Evolutionary conservation across 768 basidiomycete species (phyloP).

Genomic region (Tylopilus felleus): DNA sequence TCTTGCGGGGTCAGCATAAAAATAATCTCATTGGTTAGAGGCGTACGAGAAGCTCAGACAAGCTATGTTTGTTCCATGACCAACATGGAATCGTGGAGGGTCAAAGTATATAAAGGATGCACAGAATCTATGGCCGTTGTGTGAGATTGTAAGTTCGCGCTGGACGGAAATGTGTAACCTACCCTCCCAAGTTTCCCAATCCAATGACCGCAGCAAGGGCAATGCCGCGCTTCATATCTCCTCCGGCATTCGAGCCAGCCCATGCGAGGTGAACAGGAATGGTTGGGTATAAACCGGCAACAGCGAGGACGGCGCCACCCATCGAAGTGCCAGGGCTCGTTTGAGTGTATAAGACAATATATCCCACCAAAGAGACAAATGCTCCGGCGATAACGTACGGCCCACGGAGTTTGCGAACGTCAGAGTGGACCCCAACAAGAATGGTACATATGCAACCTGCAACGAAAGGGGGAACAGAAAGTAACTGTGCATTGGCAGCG

Average conservation of each 20-base stretch:
- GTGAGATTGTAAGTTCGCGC: background rate
- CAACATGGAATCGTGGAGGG: slow-evolving; percentile 36
- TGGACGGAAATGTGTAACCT: slow-evolving; percentile 17
- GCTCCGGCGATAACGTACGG: slow-evolving; percentile 46
- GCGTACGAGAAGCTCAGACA: slow-evolving; percentile 29
- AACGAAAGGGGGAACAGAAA: slow-evolving; percentile 48
- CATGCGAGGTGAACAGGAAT: slow-evolving; percentile 49
- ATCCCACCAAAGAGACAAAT: slow-evolving; percentile 47
- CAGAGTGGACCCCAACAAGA: slow-evolving; percentile 39
- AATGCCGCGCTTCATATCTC: slow-evolving; percentile 49
- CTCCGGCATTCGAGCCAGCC: slow-evolving; percentile 53
- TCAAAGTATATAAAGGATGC: slow-evolving; percentile 40
- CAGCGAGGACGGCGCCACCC: slow-evolving; percentile 46
- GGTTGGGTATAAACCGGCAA: slow-evolving; percentile 50
- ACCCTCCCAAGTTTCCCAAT: slow-evolving; percentile 54
- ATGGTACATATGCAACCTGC: slow-evolving; percentile 45
- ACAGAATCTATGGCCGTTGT: slow-evolving; percentile 30
- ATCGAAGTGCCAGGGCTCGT: slow-evolving; percentile 31
- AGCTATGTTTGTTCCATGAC: slow-evolving; percentile 35
- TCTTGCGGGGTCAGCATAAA: slow-evolving; percentile 26
- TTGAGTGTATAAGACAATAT: slow-evolving; percentile 44
- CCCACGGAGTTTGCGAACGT: slow-evolving; percentile 41
- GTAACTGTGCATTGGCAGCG: slow-evolving; percentile 45
- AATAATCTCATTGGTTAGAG: slow-evolving; percentile 6
- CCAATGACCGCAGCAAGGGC: slow-evolving; percentile 51